Percentiles rank a stretch among this genome's conserved stretches.
Conservation (phyloP, 345 rosid species). For the Eucalyptus lansdowneana region DNA sequence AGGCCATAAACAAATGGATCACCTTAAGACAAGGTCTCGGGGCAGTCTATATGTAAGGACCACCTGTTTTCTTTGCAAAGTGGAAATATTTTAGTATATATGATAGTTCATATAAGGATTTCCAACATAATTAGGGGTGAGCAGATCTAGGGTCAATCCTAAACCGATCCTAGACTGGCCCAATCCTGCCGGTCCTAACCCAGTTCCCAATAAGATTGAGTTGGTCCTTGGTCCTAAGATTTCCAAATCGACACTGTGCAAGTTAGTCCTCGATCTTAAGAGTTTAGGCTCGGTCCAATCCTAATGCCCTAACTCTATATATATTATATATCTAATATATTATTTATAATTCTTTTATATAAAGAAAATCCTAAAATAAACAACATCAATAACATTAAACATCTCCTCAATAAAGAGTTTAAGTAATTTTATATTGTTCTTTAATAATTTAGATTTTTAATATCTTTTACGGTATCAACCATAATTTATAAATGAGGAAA, state of each 20-base stretch:
- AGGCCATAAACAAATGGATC: background rate
- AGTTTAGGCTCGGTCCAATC: rapidly evolving
- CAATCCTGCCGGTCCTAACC: rapidly evolving
- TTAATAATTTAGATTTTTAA: no score
- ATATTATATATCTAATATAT: no score
- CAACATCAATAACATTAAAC: rapidly evolving
- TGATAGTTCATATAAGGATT: background rate
- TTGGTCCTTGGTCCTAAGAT: rapidly evolving
- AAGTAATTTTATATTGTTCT: no score
- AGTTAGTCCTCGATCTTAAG: rapidly evolving
- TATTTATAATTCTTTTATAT: no score
- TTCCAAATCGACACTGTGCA: rapidly evolving
- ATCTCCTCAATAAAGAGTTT: rapidly evolving
- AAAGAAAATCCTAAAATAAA: no score
- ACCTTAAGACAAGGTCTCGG: background rate
- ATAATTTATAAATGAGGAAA: no score
- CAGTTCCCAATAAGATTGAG: rapidly evolving
- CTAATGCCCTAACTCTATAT: no score
- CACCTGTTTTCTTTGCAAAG: background rate
- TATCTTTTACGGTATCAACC: no score
- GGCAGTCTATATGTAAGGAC: background rate
- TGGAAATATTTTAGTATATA: background rate
- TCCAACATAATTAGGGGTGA: background rate
- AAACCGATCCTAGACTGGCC: rapidly evolving
- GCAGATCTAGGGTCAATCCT: no score